Conservation (phyloP, 2,329 filamentous ascomycete genomes). For the Neonectria faginata region DNA sequence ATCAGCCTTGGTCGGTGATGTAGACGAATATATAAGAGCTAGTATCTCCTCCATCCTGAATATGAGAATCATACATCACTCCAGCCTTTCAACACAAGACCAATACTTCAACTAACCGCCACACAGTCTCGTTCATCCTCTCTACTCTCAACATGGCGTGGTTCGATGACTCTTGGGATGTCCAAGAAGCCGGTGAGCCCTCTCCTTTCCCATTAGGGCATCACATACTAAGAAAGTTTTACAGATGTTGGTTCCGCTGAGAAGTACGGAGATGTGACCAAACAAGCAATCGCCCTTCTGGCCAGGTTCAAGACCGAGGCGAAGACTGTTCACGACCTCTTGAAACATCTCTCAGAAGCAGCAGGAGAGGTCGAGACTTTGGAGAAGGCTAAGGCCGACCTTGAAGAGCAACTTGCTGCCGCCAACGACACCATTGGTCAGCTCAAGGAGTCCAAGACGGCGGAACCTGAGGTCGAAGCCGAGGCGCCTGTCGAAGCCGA, state of each 20-base stretch:
- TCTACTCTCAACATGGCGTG: conserved; percentile 28
- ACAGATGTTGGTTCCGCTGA: conserved; percentile 25
- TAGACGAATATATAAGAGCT: conserved; percentile 17
- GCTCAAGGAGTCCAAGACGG: conserved; percentile 5
- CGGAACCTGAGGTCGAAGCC: background rate
- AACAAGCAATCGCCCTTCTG: conserved; percentile 28
- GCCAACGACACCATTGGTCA: conserved; percentile 17
- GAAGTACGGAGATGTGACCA: conserved; percentile 30
- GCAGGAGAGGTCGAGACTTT: conserved; percentile 25
- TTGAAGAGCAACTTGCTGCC: conserved; percentile 22
- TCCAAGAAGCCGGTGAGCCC: conserved; percentile 29
- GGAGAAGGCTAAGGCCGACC: conserved; percentile 26
- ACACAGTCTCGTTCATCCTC: background rate
- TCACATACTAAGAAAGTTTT: conserved; percentile 13
- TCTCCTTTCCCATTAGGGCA: background rate
- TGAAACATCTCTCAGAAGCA: conserved; percentile 29
- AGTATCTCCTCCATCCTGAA: background rate
- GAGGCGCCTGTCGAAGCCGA: conserved; percentile 10
- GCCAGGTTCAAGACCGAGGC: conserved; percentile 28
- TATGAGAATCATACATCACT: background rate
- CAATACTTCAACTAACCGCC: background rate
- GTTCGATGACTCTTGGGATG: conserved; percentile 34
- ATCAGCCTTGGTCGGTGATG: background rate
- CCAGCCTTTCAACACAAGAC: conserved; percentile 5
- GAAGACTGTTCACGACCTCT: conserved; percentile 31